Percentiles rank a stretch among this genome's conserved stretches.
Evolutionary conservation across 2,329 filamentous ascomycete genomes (phyloP).

Genomic region (Apiospora sp.): DNA sequence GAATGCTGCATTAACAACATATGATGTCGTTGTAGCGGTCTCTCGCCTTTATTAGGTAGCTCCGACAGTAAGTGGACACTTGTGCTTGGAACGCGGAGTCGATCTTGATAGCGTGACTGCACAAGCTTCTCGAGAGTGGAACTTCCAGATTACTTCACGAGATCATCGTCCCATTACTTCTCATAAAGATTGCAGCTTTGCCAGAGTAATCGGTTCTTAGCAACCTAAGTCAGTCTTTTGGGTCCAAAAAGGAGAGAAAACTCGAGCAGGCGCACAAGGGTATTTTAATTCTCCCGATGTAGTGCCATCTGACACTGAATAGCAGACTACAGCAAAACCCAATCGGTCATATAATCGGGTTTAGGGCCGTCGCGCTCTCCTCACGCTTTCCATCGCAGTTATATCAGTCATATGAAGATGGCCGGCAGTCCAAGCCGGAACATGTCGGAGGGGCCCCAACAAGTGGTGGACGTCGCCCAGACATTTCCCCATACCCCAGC

Average conservation of each 20-base stretch:
- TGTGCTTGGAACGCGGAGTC: not conserved
- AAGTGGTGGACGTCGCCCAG: conserved; percentile 9
- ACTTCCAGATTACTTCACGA: not conserved
- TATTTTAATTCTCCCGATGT: not conserved
- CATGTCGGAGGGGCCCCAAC: not conserved
- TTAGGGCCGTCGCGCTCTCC: not conserved
- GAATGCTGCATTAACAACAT: not conserved
- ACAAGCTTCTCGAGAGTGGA: not conserved
- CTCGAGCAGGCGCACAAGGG: not conserved
- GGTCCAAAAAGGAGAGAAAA: not conserved
- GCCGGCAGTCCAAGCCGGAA: conserved; percentile 1
- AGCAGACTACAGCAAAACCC: not conserved
- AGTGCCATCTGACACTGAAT: not conserved
- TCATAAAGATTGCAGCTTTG: not conserved
- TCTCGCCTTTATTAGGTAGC: conserved; percentile 8
- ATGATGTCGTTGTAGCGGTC: not conserved
- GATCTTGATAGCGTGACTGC: not conserved
- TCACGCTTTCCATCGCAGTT: not conserved
- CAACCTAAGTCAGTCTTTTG: not conserved
- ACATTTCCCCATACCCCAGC: conserved; percentile 19
- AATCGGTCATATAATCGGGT: not conserved
- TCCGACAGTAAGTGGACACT: conserved; percentile 11
- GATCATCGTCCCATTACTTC: not conserved
- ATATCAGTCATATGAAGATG: not conserved
- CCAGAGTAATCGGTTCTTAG: not conserved